Conservation (phyloP, 345 rosid species). For the Stellera chamaejasme region DNA sequence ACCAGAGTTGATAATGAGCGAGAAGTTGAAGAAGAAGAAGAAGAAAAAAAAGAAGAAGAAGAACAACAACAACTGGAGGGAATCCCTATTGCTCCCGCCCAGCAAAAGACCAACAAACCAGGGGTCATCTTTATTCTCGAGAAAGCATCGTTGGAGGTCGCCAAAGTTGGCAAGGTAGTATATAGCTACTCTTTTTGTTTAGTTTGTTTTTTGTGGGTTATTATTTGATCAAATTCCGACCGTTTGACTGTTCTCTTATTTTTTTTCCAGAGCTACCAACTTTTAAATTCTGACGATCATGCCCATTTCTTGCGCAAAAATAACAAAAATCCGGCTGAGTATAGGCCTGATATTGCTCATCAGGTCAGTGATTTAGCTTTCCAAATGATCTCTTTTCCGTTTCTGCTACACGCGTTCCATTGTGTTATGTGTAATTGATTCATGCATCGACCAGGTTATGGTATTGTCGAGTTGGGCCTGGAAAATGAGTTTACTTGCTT, state of each 20-base stretch:
- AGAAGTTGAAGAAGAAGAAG: slow-evolving; percentile 23
- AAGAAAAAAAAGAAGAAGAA: slow-evolving; percentile 16
- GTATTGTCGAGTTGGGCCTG: too few relatives aligned
- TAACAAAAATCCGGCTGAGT: slow-evolving; percentile 69
- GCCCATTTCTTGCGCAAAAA: slow-evolving; percentile 67
- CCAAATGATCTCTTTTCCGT: too few relatives aligned
- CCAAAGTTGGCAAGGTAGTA: slow-evolving; percentile 97
- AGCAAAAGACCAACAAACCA: slow-evolving; percentile 20
- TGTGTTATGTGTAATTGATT: too few relatives aligned
- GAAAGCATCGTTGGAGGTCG: slow-evolving; percentile 82
- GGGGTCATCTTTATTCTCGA: slow-evolving; percentile 72
- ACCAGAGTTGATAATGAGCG: slow-evolving; percentile 12
- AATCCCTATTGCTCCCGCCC: slow-evolving; percentile 36
- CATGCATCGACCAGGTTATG: too few relatives aligned
- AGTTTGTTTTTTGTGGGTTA: background rate
- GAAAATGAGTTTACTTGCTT: too few relatives aligned
- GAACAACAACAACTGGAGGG: slow-evolving; percentile 36
- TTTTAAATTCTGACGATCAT: slow-evolving; percentile 88
- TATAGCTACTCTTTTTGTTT: background rate
- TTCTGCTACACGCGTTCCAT: too few relatives aligned
- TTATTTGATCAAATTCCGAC: too few relatives aligned
- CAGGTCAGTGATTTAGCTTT: slow-evolving; percentile 37
- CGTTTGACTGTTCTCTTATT: background rate
- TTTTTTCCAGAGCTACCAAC: slow-evolving; percentile 58
- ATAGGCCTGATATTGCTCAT: slow-evolving; percentile 76